Percentiles rank a stretch among this genome's conserved stretches.
Evolutionary conservation across 2,329 filamentous ascomycete genomes (phyloP).

Genomic region (Myriosclerotinia scirpicola): DNA sequence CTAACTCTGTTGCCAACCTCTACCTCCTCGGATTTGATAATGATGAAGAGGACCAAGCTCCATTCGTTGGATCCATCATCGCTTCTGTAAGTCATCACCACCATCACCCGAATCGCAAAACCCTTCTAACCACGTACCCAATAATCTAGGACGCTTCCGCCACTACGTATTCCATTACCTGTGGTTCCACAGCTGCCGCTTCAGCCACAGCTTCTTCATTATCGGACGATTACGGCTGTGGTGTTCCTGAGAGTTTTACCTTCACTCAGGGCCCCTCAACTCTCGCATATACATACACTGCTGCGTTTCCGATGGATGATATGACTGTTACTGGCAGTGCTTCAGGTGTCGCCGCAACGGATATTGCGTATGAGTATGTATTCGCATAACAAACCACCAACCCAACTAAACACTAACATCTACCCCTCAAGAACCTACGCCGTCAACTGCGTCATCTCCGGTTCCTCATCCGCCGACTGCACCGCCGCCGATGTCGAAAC

Average conservation of each 20-base stretch:
- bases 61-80: conserved; percentile 20
- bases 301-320: not conserved
- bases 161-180: conserved; percentile 23
- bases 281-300: conserved; percentile 26
- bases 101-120: not conserved
- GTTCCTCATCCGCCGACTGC: conserved; percentile 27
- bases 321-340: not conserved
- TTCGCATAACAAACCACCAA: not conserved
- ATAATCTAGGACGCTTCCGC: conserved; percentile 27
- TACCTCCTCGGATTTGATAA: conserved; percentile 16
- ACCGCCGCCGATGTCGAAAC: conserved; percentile 4
- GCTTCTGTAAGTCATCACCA: conserved; percentile 10
- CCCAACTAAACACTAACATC: not conserved
- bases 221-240: conserved; percentile 20
- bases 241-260: conserved; percentile 30
- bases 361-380: not conserved
- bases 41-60: not conserved
- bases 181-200: conserved; percentile 12
- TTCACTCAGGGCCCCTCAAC: conserved; percentile 36
- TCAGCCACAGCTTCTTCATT: conserved; percentile 32
- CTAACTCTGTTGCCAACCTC: conserved; percentile 3
- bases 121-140: not conserved
- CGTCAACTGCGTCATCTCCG: conserved; percentile 28
- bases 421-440: conserved; percentile 18
- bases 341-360: not conserved